Conservation (phyloP, 441 rosid genomes). For the Euphorbia corollata region DNA sequence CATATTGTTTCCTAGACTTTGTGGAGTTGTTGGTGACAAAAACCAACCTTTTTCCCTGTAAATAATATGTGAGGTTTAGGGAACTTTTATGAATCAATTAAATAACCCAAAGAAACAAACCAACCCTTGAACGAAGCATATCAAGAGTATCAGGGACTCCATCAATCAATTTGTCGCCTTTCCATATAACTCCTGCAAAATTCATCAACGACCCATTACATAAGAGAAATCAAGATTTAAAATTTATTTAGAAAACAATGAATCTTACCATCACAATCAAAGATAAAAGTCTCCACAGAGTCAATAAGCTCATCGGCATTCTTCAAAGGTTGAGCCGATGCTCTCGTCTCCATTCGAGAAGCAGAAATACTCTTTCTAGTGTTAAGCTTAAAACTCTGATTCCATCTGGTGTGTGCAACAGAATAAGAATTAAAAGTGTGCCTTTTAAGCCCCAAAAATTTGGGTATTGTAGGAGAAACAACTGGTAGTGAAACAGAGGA, state of each 20-base stretch:
- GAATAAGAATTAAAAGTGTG: slow-evolving; percentile 13
- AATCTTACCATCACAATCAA: slow-evolving; percentile 77
- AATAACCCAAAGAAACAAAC: neutral
- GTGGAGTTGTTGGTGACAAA: slow-evolving; percentile 89
- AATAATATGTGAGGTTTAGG: neutral
- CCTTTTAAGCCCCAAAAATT: slow-evolving; percentile 18
- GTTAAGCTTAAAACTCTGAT: slow-evolving; percentile 20
- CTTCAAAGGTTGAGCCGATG: slow-evolving; percentile 39
- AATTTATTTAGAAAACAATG: neutral
- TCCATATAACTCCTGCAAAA: slow-evolving; percentile 84
- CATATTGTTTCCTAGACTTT: slow-evolving; percentile 79
- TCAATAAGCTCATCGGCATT: slow-evolving; percentile 54
- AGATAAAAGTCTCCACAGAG: slow-evolving; percentile 82
- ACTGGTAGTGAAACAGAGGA: slow-evolving; percentile 28
- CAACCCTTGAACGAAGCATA: slow-evolving; percentile 61
- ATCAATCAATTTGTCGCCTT: slow-evolving; percentile 79
- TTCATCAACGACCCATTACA: neutral
- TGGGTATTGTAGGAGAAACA: slow-evolving; percentile 18
- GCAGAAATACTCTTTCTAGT: slow-evolving; percentile 8
- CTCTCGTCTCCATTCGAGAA: slow-evolving; percentile 33
- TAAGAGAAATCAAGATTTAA: neutral
- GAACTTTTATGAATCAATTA: neutral
- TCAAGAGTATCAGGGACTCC: slow-evolving; percentile 66
- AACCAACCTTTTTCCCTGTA: slow-evolving; percentile 71
- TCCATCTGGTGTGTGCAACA: slow-evolving; percentile 22